These are phyloP conservation scores for Delonix regia DNA, from an alignment of 306 rosid species.

Conservation along the genomic window DNA sequence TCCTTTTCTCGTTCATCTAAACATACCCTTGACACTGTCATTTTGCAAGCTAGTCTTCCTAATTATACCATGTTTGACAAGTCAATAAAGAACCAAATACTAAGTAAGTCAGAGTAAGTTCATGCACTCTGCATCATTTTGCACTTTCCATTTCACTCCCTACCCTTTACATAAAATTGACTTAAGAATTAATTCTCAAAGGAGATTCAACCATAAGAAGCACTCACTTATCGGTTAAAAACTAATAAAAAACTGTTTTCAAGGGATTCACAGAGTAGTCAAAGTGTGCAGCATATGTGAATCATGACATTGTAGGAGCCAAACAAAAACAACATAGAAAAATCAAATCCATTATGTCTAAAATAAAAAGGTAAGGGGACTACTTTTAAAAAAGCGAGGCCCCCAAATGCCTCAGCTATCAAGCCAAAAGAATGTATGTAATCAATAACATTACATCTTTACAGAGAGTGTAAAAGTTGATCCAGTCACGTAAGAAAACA, in stretches of 20 bases:
- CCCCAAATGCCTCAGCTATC: not conserved
- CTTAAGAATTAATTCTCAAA: not conserved
- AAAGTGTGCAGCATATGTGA: not conserved
- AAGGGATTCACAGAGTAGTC: not conserved
- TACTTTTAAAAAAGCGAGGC: not conserved
- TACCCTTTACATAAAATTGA: not conserved
- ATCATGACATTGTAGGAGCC: not conserved
- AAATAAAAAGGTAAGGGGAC: not conserved
- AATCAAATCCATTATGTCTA: not conserved
- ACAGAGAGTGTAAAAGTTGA: not conserved
- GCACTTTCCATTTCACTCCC: not conserved
- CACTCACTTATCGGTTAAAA: not conserved
- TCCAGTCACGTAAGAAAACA: not conserved
- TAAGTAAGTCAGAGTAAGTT: not conserved
- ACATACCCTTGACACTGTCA: too few relatives aligned
- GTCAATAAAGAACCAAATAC: not conserved
- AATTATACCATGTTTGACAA: not conserved
- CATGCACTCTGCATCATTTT: not conserved
- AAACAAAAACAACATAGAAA: not conserved
- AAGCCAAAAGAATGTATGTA: not conserved
- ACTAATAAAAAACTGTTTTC: too few relatives aligned
- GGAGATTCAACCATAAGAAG: not conserved
- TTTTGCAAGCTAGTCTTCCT: too few relatives aligned
- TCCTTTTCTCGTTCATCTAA: not conserved
- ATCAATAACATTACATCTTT: constrained; percentile 28